These are phyloP conservation scores for Tuber magnatum DNA, from an alignment of 495 filamentous ascomycete species.

Conservation along the genomic window DNA sequence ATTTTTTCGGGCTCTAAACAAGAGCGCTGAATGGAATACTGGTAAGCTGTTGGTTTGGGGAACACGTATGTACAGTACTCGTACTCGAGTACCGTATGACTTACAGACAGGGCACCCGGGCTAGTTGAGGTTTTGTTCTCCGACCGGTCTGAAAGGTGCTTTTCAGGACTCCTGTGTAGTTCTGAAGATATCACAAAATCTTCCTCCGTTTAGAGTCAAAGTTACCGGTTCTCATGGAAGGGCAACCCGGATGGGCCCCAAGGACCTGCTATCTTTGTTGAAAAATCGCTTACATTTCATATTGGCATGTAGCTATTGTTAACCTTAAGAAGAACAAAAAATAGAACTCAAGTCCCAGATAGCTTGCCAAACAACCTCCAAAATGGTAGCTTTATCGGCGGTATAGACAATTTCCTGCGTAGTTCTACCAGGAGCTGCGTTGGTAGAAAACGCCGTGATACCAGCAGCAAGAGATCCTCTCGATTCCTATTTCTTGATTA, in stretches of 20 bases:
- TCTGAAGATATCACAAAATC: background rate
- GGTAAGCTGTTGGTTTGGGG: background rate
- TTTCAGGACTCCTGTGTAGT: background rate
- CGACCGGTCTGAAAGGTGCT: background rate
- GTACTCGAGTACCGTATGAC: too few species aligned
- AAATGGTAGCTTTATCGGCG: constrained; percentile 11
- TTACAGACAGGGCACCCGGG: too few species aligned
- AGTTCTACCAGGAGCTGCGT: constrained; percentile 10
- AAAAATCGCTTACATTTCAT: background rate
- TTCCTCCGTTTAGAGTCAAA: background rate
- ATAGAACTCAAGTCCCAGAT: constrained; percentile 40
- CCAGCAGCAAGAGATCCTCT: constrained; percentile 11
- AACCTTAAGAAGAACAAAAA: background rate
- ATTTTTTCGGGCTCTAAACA: background rate
- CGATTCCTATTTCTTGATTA: background rate
- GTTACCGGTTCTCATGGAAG: background rate
- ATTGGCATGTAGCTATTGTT: background rate
- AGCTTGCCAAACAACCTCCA: constrained; percentile 23
- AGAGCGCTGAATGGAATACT: background rate
- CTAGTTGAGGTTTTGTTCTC: background rate
- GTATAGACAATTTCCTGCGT: constrained; percentile 24
- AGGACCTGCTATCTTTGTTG: background rate
- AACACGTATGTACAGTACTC: background rate
- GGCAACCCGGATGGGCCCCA: background rate
- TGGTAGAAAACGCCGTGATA: constrained; percentile 10